Conservation (phyloP, 2,329 filamentous ascomycete species). For the Mycosphaerella sp. region DNA sequence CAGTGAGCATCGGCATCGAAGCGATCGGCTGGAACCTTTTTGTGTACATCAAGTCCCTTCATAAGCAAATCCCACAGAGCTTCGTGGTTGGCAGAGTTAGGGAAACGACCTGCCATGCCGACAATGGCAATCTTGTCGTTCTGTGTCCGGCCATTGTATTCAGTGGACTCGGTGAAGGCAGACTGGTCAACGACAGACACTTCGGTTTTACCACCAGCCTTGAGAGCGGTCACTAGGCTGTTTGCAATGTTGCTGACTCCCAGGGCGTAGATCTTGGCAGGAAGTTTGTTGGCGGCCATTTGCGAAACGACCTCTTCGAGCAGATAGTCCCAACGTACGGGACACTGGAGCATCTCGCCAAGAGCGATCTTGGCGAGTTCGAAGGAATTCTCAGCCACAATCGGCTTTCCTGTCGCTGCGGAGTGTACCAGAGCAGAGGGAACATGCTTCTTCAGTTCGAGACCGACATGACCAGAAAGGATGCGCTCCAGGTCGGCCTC, state of each 20-base stretch:
- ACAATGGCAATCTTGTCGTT: slow-evolving; percentile 76
- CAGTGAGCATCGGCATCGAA: slow-evolving; percentile 67
- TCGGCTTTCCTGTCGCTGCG: slow-evolving; percentile 42
- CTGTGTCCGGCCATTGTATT: slow-evolving; percentile 41
- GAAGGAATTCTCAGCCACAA: slow-evolving; percentile 41
- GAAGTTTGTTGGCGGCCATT: slow-evolving; percentile 38
- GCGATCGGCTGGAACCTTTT: slow-evolving; percentile 61
- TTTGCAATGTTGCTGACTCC: slow-evolving; percentile 51
- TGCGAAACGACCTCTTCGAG: slow-evolving; percentile 45
- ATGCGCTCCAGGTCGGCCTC: slow-evolving; percentile 49
- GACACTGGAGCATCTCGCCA: slow-evolving; percentile 42
- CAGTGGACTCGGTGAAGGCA: slow-evolving; percentile 37
- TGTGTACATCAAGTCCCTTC: slow-evolving; percentile 68
- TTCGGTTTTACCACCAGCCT: slow-evolving; percentile 44
- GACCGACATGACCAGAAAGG: slow-evolving; percentile 38
- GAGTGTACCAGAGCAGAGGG: slow-evolving; percentile 44
- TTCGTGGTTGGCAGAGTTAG: slow-evolving; percentile 64
- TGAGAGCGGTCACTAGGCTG: slow-evolving; percentile 50
- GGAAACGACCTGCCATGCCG: slow-evolving; percentile 73
- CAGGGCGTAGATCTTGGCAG: slow-evolving; percentile 45
- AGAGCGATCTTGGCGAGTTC: slow-evolving; percentile 43
- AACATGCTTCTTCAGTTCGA: slow-evolving; percentile 39
- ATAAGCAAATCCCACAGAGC: slow-evolving; percentile 69
- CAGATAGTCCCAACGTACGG: slow-evolving; percentile 47
- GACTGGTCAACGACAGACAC: slow-evolving; percentile 42